These are phyloP conservation scores for Daedalea quercina DNA, from an alignment of 768 basidiomycete genomes.

Conservation along the genomic window DNA sequence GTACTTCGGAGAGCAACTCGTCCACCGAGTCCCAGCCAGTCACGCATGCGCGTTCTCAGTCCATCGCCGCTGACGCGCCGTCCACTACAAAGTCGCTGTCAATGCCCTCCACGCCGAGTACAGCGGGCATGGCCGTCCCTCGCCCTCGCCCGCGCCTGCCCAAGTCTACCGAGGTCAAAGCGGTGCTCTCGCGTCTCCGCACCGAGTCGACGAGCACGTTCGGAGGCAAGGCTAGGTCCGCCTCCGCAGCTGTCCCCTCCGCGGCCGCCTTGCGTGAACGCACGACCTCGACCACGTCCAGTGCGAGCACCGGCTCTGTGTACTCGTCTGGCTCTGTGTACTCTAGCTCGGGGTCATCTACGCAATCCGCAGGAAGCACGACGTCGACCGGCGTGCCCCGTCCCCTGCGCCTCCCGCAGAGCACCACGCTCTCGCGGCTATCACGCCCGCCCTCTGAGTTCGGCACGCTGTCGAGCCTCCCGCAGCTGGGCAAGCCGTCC, in stretches of 20 bases:
- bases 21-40: not conserved
- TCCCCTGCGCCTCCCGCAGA: conserved; percentile 19
- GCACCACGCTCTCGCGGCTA: conserved; percentile 3
- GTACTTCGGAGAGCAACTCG: not conserved
- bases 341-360: not conserved
- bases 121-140: not conserved
- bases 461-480: not conserved
- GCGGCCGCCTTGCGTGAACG: not conserved
- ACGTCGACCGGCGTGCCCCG: conserved; percentile 10
- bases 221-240: not conserved
- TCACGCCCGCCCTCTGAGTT: conserved; percentile 8
- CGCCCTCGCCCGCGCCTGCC: not conserved
- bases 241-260: not conserved
- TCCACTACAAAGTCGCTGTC: not conserved
- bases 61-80: not conserved
- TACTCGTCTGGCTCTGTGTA: not conserved
- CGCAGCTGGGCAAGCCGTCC: conserved; percentile 1
- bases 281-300: not conserved
- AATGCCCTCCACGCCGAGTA: not conserved
- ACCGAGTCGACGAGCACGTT: not conserved
- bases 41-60: not conserved
- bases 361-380: not conserved
- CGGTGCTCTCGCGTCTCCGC: not conserved
- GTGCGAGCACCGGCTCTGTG: not conserved
- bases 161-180: not conserved